Evolutionary conservation across 352 stramenopile species (phyloP).

Genomic region (Globisporangium orthogonon): DNA sequence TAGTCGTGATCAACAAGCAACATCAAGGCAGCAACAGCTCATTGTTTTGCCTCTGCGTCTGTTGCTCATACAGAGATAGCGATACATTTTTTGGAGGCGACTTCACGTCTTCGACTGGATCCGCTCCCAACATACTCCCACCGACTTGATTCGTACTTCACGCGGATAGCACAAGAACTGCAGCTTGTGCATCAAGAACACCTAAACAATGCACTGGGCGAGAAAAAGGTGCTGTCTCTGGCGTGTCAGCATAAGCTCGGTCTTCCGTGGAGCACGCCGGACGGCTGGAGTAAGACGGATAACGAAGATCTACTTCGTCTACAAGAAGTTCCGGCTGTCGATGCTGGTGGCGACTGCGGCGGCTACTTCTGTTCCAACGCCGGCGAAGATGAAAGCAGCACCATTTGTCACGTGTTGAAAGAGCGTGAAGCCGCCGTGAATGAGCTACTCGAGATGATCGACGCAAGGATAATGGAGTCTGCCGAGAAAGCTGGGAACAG

Average conservation of each 20-base stretch:
- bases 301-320: conserved; percentile 12
- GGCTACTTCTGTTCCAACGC: too few relatives aligned
- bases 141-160: conserved; percentile 20
- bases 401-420: conserved; percentile 8
- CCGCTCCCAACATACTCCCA: conserved; percentile 13
- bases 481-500: conserved; percentile 3
- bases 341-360: not conserved
- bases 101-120: conserved; percentile 22
- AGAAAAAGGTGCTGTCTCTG: conserved; percentile 26
- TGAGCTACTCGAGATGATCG: conserved; percentile 20
- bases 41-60: not conserved
- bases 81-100: conserved; percentile 20
- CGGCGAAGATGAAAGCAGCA: not conserved
- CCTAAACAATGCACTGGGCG: conserved; percentile 20
- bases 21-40: not conserved
- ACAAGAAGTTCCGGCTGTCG: not conserved
- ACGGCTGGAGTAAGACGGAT: conserved; percentile 1
- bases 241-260: conserved; percentile 21
- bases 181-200: conserved; percentile 30
- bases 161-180: conserved; percentile 30
- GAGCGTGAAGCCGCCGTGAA: conserved; percentile 12
- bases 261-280: conserved; percentile 8
- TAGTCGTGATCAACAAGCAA: too few relatives aligned
- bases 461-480: conserved; percentile 15
- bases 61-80: conserved; percentile 21